A percentile compares a stretch with the other conserved stretches of the same genome.
These are phyloP conservation scores for Paramecium octaurelia DNA, from an alignment of 73 alveolate species.

Conservation along the genomic window DNA sequence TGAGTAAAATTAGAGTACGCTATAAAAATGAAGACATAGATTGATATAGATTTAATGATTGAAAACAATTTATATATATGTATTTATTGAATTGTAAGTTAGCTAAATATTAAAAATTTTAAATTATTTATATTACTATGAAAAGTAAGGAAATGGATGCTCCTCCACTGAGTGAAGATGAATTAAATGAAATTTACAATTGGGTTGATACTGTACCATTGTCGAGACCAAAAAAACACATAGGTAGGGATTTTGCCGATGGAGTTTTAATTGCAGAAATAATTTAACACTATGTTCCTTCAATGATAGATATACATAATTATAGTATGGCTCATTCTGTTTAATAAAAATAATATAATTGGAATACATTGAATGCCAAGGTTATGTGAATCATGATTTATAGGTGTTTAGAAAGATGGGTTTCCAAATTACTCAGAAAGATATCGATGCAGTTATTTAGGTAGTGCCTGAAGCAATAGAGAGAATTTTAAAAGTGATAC, in stretches of 20 bases:
- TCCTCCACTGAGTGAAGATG: slow-evolving; percentile 79
- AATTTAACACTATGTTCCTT: slow-evolving; percentile 78
- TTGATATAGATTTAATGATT: neutral
- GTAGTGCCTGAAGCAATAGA: slow-evolving; percentile 93
- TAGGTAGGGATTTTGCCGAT: slow-evolving; percentile 97
- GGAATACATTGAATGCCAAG: slow-evolving; percentile 91
- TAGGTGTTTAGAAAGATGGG: slow-evolving; percentile 94
- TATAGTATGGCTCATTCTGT: slow-evolving; percentile 78
- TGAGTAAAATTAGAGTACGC: too few species aligned
- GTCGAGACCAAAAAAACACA: slow-evolving; percentile 94
- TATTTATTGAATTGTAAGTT: neutral
- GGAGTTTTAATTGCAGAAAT: slow-evolving; percentile 93
- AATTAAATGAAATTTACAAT: slow-evolving; percentile 83
- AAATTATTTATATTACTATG: neutral
- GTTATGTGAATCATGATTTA: neutral
- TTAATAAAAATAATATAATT: slow-evolving; percentile 78
- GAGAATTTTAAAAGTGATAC: slow-evolving; percentile 70
- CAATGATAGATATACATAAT: slow-evolving; percentile 83
- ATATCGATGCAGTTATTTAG: slow-evolving; percentile 82
- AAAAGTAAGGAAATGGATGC: slow-evolving; percentile 57
- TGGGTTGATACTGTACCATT: slow-evolving; percentile 98
- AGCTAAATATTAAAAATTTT: neutral
- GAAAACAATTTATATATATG: neutral
- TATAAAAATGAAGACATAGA: too few species aligned
- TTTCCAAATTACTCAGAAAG: slow-evolving; percentile 77